Evolutionary conservation across 805 yeast species (phyloP), one percentile per base, ranked within the genome.

Genomic region (Candida sphagnicola): DNA sequence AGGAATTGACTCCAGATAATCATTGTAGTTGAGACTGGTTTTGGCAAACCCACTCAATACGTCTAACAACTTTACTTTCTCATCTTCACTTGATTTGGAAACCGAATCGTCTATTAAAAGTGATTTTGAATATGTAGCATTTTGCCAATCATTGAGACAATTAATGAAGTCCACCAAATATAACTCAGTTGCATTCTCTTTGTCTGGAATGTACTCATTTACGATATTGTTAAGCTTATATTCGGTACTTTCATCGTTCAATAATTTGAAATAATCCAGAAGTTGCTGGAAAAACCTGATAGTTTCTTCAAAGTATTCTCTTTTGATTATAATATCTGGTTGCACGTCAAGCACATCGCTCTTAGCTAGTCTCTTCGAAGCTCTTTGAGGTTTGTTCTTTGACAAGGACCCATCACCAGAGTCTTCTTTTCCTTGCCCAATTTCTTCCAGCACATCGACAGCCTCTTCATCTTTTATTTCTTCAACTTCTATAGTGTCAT

Each of bases 11-110:
- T 14, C 28, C 8, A 17, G 18, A 11, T 13, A 28, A 14, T 25
- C 21, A n/a, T 16, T 37, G 16, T 14, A 24, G n/a, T 24, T 16
- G 10, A 36, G 10, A 8, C 31, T 26, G 17, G 29, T 30, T 17
- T 46, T 52, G 2, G 63, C 65, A 37, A 62, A 64, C 3, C 49
- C 49, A 14, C 59, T 55, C n/a, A 67, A 52, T 1, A 67, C 67
- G 26, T 65, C 72, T 3, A 67, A 39, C 13, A 67, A 53, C 31
- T 57, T 56, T 10, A 53, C 39, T 28, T 59, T 57, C 33, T 67
- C 69, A 24, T 57, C 61, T 12, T 61, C 57, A 10, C 45, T 39
- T 25, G 45, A 36, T 25, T 47, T 35, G 34, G 38, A 18, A 39
- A 38, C 11, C 31, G 25, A 42, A 13, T 43, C 43, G 12, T 45